Evolutionary conservation across 148 eudicot species (phyloP).

Genomic region (Rhododendron kiyosumense): DNA sequence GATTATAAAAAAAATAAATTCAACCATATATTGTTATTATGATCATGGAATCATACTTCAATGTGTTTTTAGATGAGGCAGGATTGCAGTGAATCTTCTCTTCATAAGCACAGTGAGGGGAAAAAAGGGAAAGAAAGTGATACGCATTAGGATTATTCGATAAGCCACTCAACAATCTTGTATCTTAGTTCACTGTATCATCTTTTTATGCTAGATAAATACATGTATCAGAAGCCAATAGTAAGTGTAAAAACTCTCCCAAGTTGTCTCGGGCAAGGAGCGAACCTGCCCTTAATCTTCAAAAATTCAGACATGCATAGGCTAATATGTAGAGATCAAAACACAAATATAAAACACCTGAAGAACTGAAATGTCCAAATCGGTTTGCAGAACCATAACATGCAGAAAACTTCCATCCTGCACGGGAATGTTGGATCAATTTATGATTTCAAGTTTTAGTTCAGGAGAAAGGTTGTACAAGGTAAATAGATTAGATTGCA

Average conservation of each 20-base stretch:
- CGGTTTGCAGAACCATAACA: conserved; percentile 61
- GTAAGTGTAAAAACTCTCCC: not conserved
- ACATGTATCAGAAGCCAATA: not conserved
- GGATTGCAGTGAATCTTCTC: not conserved
- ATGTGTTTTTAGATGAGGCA: not conserved
- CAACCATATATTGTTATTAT: not conserved
- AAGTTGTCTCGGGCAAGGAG: not conserved
- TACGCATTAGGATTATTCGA: not conserved
- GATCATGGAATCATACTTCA: not conserved
- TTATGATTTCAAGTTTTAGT: conserved; percentile 7
- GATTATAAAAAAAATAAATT: too few species aligned
- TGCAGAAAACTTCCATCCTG: conserved; percentile 71
- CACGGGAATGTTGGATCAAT: conserved; percentile 12
- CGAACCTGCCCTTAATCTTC: not conserved
- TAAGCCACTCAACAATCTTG: not conserved
- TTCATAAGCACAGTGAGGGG: not conserved
- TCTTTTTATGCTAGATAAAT: not conserved
- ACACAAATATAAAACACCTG: conserved; percentile 48
- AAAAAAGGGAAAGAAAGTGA: not conserved
- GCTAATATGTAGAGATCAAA: conserved; percentile 2
- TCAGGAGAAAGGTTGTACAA: not conserved
- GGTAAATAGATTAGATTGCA: conserved; percentile 7
- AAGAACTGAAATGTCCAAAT: conserved; percentile 56
- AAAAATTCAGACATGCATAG: not conserved
- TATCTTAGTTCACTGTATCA: not conserved